Evolutionary conservation across 2,329 filamentous ascomycete genomes (phyloP).

Genomic region (Diaporthe aspalathi): DNA sequence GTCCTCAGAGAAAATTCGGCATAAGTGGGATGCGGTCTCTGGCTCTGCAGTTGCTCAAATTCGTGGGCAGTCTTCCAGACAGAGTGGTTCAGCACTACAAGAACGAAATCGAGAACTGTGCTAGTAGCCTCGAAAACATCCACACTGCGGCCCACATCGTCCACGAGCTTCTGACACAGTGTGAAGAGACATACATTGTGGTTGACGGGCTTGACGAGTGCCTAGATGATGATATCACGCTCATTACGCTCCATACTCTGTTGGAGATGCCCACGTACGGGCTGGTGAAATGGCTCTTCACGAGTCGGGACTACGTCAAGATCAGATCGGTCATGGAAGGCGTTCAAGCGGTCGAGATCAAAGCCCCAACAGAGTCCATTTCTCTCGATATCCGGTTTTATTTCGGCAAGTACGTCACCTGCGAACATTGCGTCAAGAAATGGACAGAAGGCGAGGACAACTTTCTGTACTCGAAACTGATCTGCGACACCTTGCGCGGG

Average conservation of each 20-base stretch:
- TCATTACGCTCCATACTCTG: background rate
- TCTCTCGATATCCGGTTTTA: background rate
- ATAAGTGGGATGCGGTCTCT: background rate
- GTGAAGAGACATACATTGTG: background rate
- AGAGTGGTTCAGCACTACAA: background rate
- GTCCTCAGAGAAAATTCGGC: background rate
- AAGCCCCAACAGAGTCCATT: background rate
- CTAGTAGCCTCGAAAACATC: background rate
- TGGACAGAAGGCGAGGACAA: slow-evolving; percentile 1
- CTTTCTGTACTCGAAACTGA: slow-evolving; percentile 10
- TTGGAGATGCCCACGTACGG: background rate
- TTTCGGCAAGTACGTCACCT: slow-evolving; percentile 3
- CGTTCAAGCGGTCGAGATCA: background rate
- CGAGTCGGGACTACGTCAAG: background rate
- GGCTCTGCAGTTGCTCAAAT: slow-evolving; percentile 3
- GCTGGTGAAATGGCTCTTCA: background rate
- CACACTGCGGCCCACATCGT: background rate
- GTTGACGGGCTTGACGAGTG: background rate
- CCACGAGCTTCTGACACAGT: slow-evolving; percentile 5
- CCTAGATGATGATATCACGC: background rate
- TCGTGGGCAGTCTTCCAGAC: background rate
- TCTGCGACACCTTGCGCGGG: background rate
- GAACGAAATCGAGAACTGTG: background rate
- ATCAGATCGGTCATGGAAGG: slow-evolving; percentile 6
- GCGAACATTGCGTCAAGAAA: background rate